Evolutionary conservation across 2,329 filamentous ascomycete genomes (phyloP).

Genomic region (Eutypa lata): DNA sequence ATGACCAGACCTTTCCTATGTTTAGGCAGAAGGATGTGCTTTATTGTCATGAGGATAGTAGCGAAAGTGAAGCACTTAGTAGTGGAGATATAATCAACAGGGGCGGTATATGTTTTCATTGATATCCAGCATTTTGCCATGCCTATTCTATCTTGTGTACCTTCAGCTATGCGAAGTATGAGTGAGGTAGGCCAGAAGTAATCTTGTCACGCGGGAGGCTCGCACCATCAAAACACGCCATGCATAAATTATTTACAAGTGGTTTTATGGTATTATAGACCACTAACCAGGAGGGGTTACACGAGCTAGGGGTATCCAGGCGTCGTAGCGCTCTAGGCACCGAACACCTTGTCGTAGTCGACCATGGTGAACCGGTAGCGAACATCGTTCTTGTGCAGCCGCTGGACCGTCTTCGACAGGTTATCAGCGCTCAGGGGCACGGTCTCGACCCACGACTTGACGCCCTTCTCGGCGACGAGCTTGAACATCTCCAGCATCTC

Average conservation of each 20-base stretch:
- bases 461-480: slow-evolving; percentile 65
- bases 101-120: too few relatives aligned
- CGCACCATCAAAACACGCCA: too few relatives aligned
- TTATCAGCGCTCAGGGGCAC: slow-evolving; percentile 72
- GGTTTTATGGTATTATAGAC: neutral
- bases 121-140: too few relatives aligned
- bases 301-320: neutral
- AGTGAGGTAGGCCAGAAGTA: neutral
- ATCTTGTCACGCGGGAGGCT: too few relatives aligned
- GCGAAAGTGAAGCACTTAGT: too few relatives aligned
- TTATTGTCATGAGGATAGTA: too few relatives aligned
- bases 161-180: too few relatives aligned
- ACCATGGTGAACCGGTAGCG: slow-evolving; percentile 74
- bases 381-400: slow-evolving; percentile 68
- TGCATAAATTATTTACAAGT: too few relatives aligned
- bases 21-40: too few relatives aligned
- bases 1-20: too few relatives aligned
- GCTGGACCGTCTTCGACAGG: slow-evolving; percentile 65
- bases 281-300: neutral
- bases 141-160: too few relatives aligned
- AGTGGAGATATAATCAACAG: too few relatives aligned
- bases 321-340: slow-evolving; percentile 24
- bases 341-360: slow-evolving; percentile 67
- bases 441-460: slow-evolving; percentile 69
- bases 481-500: slow-evolving; percentile 72